Evolutionary conservation across 768 basidiomycete species (phyloP).

Genomic region (Leccinum disarticulatum): DNA sequence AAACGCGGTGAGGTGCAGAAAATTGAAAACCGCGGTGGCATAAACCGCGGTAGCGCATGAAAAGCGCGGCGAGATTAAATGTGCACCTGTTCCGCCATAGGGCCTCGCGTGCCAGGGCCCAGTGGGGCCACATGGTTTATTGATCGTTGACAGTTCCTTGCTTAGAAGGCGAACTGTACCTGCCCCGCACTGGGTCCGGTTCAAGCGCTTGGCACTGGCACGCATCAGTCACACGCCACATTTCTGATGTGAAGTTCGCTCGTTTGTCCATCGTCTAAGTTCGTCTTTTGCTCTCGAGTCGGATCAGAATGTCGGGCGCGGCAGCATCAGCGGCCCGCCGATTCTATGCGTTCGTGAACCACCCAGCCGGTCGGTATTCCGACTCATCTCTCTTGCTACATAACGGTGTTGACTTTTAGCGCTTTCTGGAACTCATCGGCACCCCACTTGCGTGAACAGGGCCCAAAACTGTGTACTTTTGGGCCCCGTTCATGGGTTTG

Average conservation of each 20-base stretch:
- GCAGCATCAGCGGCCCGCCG: conserved; percentile 75
- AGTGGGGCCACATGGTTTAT: too few relatives aligned
- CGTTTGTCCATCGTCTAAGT: conserved; percentile 3
- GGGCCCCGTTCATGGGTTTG: conserved; percentile 90
- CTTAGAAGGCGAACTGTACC: too few relatives aligned
- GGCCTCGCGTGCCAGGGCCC: too few relatives aligned
- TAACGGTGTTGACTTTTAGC: conserved; percentile 4
- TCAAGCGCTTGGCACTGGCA: not conserved
- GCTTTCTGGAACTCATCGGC: not conserved
- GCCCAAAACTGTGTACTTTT: conserved; percentile 96
- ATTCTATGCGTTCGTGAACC: conserved; percentile 84
- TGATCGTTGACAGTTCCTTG: too few relatives aligned
- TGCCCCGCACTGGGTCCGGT: not conserved
- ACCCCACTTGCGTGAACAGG: conserved; percentile 41
- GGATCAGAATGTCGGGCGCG: conserved; percentile 69
- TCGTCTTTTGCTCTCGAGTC: not conserved
- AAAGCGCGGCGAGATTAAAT: too few relatives aligned
- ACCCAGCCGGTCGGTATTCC: conserved; percentile 75
- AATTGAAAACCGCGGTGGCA: too few relatives aligned
- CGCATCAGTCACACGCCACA: conserved; percentile 16
- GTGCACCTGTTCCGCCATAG: too few relatives aligned
- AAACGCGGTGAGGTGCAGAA: too few relatives aligned
- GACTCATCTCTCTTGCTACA: not conserved
- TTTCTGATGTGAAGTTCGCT: not conserved
- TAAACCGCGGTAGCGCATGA: too few relatives aligned